phyloP scores from a whole-genome alignment of 192 early-diverging fungal genomes.

The Coemansia guatemalensis region DNA sequence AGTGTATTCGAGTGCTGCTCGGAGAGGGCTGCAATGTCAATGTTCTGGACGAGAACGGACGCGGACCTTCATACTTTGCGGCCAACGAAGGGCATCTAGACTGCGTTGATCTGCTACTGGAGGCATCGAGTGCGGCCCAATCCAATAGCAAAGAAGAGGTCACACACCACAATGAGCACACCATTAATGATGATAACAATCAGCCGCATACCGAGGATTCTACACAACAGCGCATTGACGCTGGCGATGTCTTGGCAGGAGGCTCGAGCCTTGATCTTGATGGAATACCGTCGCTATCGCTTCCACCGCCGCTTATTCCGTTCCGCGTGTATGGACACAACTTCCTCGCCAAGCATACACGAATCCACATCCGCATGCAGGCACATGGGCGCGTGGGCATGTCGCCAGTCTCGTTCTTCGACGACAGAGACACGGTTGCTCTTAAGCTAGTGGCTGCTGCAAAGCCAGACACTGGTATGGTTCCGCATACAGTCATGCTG shows the following conservation, averaged over 20 bases:
- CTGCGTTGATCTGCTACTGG: slow-evolving; percentile 74
- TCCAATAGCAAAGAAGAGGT: not conserved
- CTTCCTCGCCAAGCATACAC: slow-evolving; percentile 87
- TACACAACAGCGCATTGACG: not conserved
- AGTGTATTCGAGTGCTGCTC: slow-evolving; percentile 77
- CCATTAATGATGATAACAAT: not conserved
- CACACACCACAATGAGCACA: not conserved
- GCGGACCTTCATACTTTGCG: slow-evolving; percentile 86
- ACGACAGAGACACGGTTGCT: slow-evolving; percentile 56
- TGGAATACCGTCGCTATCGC: slow-evolving; percentile 84
- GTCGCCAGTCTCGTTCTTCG: slow-evolving; percentile 41
- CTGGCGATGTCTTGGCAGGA: slow-evolving; percentile 50
- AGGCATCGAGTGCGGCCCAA: slow-evolving; percentile 43
- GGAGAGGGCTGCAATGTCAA: slow-evolving; percentile 73
- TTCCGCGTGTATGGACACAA: slow-evolving; percentile 98
- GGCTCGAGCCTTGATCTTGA: slow-evolving; percentile 69
- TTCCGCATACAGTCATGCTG: slow-evolving; percentile 89
- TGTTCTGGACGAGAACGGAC: slow-evolving; percentile 79
- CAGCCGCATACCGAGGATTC: not conserved
- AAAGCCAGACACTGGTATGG: slow-evolving; percentile 84
- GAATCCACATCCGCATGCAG: slow-evolving; percentile 72
- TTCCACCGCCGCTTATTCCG: slow-evolving; percentile 98
- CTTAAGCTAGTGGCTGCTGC: slow-evolving; percentile 84
- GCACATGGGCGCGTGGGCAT: slow-evolving; percentile 50
- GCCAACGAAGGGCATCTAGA: slow-evolving; percentile 88